phyloP scores from a whole-genome alignment of 75 land plant genomes.

The Cryptomeria japonica region DNA sequence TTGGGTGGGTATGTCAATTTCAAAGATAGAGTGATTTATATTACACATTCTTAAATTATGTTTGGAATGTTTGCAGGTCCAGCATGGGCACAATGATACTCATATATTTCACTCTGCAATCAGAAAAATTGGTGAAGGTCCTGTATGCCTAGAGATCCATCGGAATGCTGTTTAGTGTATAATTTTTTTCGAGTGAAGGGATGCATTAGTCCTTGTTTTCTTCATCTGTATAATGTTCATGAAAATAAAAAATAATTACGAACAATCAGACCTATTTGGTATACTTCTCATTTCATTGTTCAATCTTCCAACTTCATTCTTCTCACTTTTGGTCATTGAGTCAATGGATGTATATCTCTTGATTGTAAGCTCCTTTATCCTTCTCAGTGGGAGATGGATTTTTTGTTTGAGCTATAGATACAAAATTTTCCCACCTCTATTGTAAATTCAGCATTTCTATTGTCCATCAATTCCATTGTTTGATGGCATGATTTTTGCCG shows the following conservation, averaged over 20 bases:
- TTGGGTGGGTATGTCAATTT: background rate
- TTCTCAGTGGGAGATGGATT: background rate
- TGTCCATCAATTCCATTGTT: background rate
- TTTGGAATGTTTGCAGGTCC: background rate
- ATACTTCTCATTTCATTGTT: background rate
- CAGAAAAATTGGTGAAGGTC: background rate
- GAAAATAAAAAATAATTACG: background rate
- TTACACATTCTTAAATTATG: background rate
- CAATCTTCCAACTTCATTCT: background rate
- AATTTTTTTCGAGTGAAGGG: background rate
- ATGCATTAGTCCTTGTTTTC: background rate
- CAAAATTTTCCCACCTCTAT: background rate
- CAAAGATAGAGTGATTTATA: background rate
- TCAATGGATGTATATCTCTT: background rate
- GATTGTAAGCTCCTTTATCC: background rate
- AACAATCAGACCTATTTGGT: background rate
- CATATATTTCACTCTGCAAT: slow-evolving; percentile 9
- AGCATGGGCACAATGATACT: slow-evolving; percentile 13
- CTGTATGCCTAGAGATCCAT: background rate
- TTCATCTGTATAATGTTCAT: background rate
- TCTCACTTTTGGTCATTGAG: background rate
- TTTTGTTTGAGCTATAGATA: background rate
- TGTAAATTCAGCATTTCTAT: background rate
- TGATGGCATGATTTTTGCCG: background rate
- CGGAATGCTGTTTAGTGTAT: background rate